These are phyloP conservation scores for Capsicum rhomboideum DNA, from an alignment of 257 asterid species.

Conservation along the genomic window DNA sequence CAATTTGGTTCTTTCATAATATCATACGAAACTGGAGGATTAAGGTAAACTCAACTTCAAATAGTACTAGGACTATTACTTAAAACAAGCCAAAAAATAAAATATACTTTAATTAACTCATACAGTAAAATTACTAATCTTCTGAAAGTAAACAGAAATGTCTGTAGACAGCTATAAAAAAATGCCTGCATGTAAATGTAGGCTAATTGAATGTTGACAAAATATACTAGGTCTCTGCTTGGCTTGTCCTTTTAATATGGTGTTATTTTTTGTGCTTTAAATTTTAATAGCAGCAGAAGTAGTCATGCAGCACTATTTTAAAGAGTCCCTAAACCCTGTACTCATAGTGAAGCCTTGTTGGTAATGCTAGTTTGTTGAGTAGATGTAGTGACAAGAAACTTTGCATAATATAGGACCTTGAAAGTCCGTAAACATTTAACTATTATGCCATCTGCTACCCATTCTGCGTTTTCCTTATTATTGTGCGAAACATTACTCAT, in stretches of 20 bases:
- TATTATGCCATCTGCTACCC: not conserved
- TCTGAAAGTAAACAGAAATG: no score
- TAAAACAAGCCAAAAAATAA: no score
- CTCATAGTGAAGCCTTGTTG: not conserved
- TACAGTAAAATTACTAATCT: no score
- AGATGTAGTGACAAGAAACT: not conserved
- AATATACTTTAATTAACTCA: no score
- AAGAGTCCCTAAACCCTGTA: not conserved
- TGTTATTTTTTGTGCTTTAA: not conserved
- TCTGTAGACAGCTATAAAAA: no score
- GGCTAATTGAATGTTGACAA: not conserved
- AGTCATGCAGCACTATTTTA: not conserved
- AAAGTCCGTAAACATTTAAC: not conserved
- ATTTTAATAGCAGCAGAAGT: not conserved
- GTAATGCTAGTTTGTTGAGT: not conserved
- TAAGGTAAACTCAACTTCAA: no score
- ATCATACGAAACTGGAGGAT: no score
- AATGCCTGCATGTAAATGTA: no score
- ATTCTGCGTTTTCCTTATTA: not conserved
- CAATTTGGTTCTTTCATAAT: no score
- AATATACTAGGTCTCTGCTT: not conserved
- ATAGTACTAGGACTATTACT: no score
- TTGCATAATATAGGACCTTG: not conserved
- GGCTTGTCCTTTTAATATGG: not conserved
- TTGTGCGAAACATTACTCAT: not conserved